phyloP scores from a whole-genome alignment of 306 rosid species.

The Cajanus cajan region DNA sequence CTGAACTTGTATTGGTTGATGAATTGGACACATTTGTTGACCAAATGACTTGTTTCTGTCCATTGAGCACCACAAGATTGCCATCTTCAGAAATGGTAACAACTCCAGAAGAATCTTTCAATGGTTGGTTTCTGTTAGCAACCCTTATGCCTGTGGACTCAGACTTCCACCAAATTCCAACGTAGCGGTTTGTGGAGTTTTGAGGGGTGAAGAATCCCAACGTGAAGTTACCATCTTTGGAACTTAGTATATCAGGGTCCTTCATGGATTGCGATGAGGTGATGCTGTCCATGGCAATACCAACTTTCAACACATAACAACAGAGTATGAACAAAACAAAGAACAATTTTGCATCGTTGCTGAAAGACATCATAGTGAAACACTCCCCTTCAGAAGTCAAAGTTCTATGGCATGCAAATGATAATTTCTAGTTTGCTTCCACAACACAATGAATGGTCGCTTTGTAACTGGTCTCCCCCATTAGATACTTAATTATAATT shows the following conservation, averaged over 20 bases:
- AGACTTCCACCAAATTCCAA: slow-evolving; percentile 47
- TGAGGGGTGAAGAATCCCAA: slow-evolving; percentile 51
- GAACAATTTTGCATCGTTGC: neutral
- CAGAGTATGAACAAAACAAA: neutral
- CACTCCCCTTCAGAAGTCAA: neutral
- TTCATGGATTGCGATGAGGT: slow-evolving; percentile 12
- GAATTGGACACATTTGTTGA: slow-evolving; percentile 27
- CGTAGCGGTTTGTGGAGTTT: slow-evolving; percentile 32
- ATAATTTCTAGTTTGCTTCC: neutral
- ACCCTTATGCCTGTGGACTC: slow-evolving; percentile 37
- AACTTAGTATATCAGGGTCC: slow-evolving; percentile 10
- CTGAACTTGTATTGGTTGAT: slow-evolving; percentile 2
- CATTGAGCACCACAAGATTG: slow-evolving; percentile 40
- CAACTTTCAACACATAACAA: neutral
- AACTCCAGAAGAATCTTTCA: slow-evolving; percentile 29
- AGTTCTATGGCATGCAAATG: neutral
- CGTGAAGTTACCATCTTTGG: slow-evolving; percentile 20
- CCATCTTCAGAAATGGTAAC: slow-evolving; percentile 32
- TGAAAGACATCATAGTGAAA: neutral
- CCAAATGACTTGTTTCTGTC: slow-evolving; percentile 30
- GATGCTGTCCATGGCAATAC: neutral
- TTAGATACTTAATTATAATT: neutral
- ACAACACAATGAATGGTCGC: too few species aligned
- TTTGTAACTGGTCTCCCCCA: neutral
- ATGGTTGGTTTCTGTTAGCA: slow-evolving; percentile 47